Evolutionary conservation across 2,329 filamentous ascomycete genomes (phyloP), one percentile per base, ranked within the genome.

Genomic region (Fonsecaea multimorphosa): DNA sequence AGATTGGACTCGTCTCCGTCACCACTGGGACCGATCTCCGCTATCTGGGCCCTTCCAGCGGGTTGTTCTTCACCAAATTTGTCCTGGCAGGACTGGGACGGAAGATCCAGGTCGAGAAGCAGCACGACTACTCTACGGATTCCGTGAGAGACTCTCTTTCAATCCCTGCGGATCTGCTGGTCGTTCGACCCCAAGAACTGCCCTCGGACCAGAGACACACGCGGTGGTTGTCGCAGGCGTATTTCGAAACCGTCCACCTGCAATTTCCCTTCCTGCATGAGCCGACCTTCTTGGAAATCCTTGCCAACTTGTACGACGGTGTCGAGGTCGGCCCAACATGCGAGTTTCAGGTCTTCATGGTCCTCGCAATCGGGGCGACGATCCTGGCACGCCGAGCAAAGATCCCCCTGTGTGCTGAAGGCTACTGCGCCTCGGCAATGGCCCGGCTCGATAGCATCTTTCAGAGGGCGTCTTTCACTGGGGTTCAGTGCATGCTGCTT

Each of bases 281-380:
- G 19, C 22, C 55, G 34, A 58, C 22, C 16, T 38, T 44, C 27
- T 6, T 58, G 4, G 55, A 46, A 27, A 27, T 44, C 22, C 36
- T 58, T 36, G 34, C 6, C 3, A 44, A 27, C 31, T 24, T 58
- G 19, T 58, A 58, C 31, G 55, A 44, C 38, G 55, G 55, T 22
- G 55, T 27, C 14, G 55, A 58, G 9, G 55, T 58, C 22, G 34
- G 22, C 11, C 36, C 55, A 9, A 24, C 29, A 16, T 40, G 9
- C 22, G 55, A 58, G 24, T 58, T 58, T 19, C 55, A 58, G 29
- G 55, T 58, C 24, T 58, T 58, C 55, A 58, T 58, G 55, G 55
- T 58, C 24, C 38, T 58, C 6, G 34, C 55, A 7, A 58, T 58
- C 38, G 55, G 55, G n/a, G 55, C 55, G n/a, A 58, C 55, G 2